Conservation (phyloP, 2,329 filamentous ascomycete species). For the Colletotrichum viniferum region DNA sequence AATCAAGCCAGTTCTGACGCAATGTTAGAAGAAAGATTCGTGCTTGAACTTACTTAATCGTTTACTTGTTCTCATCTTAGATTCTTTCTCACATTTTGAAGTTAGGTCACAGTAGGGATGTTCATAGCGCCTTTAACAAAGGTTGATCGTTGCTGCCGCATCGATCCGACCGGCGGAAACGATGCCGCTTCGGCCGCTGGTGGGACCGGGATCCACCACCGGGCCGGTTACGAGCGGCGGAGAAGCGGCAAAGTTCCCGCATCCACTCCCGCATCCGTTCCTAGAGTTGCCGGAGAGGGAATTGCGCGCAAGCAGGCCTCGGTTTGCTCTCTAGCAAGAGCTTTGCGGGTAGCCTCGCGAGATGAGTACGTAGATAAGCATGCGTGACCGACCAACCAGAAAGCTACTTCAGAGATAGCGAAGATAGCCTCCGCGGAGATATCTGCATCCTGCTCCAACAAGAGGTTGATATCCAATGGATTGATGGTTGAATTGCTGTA, state of each 20-base stretch:
- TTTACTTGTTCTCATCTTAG: too few relatives aligned
- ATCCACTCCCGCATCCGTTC: background rate
- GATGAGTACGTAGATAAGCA: background rate
- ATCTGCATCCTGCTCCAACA: background rate
- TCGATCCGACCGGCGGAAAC: background rate
- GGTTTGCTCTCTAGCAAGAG: background rate
- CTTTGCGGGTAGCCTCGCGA: background rate
- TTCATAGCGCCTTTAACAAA: background rate
- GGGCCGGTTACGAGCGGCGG: background rate
- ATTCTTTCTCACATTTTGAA: background rate
- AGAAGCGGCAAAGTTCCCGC: background rate
- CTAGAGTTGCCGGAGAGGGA: background rate
- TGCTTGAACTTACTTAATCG: too few relatives aligned
- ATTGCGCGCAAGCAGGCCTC: background rate
- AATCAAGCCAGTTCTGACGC: background rate
- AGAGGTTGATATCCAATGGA: background rate
- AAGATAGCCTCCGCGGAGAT: background rate
- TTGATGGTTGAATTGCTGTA: background rate
- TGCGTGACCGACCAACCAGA: background rate
- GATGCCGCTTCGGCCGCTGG: background rate
- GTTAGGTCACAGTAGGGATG: rapidly evolving
- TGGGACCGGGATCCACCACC: background rate
- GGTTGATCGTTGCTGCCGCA: background rate
- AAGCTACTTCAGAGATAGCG: background rate
- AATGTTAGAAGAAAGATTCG: too few relatives aligned